These are phyloP conservation scores for Sequoia sempervirens DNA, from an alignment of 75 land plant genomes.

Conservation along the genomic window DNA sequence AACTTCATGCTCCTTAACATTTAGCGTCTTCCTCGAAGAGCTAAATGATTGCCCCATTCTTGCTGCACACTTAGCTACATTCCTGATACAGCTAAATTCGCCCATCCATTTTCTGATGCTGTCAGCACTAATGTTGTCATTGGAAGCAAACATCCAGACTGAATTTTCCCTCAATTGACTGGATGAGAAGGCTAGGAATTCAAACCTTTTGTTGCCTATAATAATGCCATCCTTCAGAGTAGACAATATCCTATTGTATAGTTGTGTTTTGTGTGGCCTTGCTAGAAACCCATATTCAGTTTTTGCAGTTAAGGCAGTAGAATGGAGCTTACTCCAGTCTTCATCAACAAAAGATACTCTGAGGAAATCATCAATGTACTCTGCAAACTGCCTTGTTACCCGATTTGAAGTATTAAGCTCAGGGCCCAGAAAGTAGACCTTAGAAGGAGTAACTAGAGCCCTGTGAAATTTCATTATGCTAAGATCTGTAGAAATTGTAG, in stretches of 20 bases:
- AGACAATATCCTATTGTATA: conserved; percentile 52
- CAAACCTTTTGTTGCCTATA: conserved; percentile 58
- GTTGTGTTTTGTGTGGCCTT: conserved; percentile 33
- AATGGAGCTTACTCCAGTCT: conserved; percentile 49
- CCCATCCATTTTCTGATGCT: conserved; percentile 91
- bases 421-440: conserved; percentile 77
- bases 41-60: conserved; percentile 94
- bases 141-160: conserved; percentile 95
- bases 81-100: conserved; percentile 54
- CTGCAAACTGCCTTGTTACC: conserved; percentile 53
- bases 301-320: conserved; percentile 33
- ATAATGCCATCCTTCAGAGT: conserved; percentile 57
- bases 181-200: conserved; percentile 89
- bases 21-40: conserved; percentile 47
- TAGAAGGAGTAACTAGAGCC: conserved; percentile 73
- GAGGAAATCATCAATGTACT: conserved; percentile 62
- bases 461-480: conserved; percentile 59
- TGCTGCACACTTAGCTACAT: conserved; percentile 87
- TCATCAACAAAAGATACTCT: conserved; percentile 92
- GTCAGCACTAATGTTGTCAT: conserved; percentile 38
- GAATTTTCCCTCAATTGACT: conserved; percentile 81
- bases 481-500: conserved; percentile 26
- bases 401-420: conserved; percentile 84
- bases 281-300: conserved; percentile 28
- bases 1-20: conserved; percentile 51